These are phyloP conservation scores for Microcyclospora pomicola DNA, from an alignment of 2,329 filamentous ascomycete genomes.

Conservation along the genomic window DNA sequence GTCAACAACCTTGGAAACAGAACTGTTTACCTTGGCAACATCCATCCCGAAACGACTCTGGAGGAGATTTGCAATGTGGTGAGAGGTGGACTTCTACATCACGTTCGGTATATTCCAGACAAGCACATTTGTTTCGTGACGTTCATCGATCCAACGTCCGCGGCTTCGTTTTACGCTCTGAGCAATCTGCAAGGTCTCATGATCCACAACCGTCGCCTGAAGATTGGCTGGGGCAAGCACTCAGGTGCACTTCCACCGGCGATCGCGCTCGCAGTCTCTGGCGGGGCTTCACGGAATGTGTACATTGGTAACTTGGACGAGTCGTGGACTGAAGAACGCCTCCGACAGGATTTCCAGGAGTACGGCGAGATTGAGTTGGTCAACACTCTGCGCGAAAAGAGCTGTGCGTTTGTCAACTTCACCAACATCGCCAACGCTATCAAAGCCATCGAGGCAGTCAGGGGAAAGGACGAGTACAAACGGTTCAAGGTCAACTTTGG, in stretches of 20 bases:
- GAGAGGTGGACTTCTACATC: constrained; percentile 83
- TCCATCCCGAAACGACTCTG: constrained; percentile 95
- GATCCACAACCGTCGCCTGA: constrained; percentile 96
- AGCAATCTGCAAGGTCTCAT: constrained; percentile 96
- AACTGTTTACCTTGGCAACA: constrained; percentile 96
- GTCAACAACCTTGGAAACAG: constrained; percentile 96
- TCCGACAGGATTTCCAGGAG: constrained; percentile 92
- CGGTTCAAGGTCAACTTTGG: constrained; percentile 99
- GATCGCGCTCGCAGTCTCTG: constrained; percentile 89
- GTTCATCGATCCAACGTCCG: constrained; percentile 95
- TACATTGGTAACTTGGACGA: constrained; percentile 97
- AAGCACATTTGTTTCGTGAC: constrained; percentile 99
- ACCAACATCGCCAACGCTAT: constrained; percentile 99
- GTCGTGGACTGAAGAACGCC: constrained; percentile 88
- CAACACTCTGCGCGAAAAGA: constrained; percentile 94
- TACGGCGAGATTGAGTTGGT: constrained; percentile 97
- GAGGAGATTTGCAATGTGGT: constrained; percentile 99
- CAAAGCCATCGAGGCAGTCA: constrained; percentile 94
- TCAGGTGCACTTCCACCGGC: constrained; percentile 90
- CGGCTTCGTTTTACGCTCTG: constrained; percentile 91
- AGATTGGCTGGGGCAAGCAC: constrained; percentile 99
- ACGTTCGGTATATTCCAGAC: constrained; percentile 97
- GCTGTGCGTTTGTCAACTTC: constrained; percentile 98
- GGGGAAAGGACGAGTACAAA: constrained; percentile 89
- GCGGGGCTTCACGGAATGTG: constrained; percentile 93